Evolutionary conservation across 2,329 filamentous ascomycete species (phyloP).

Genomic region (Daldinia eschscholtzii): DNA sequence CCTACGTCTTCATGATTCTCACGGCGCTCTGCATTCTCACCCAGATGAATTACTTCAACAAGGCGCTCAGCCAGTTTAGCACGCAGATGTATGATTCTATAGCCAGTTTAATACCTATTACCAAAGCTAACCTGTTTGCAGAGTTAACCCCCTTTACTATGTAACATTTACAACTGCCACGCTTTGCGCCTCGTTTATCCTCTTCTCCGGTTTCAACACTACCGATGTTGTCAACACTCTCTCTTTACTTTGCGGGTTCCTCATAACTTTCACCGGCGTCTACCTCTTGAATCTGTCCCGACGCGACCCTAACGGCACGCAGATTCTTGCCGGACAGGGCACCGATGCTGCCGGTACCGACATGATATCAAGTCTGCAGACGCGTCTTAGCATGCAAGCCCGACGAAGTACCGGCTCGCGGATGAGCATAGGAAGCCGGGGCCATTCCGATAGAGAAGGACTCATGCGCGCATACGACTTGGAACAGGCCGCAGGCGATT

Average conservation of each 20-base stretch:
- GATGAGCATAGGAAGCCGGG: slow-evolving; percentile 72
- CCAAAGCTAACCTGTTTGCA: slow-evolving; percentile 57
- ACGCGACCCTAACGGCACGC: slow-evolving; percentile 84
- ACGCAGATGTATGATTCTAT: slow-evolving; percentile 86
- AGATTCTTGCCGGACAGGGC: slow-evolving; percentile 71
- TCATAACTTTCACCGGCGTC: slow-evolving; percentile 94
- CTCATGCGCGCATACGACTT: slow-evolving; percentile 92
- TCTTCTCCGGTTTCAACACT: slow-evolving; percentile 97
- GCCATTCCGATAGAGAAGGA: slow-evolving; percentile 78
- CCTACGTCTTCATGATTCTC: slow-evolving; percentile 97
- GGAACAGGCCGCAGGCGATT: slow-evolving; percentile 75
- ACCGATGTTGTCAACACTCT: slow-evolving; percentile 91
- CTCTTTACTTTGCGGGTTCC: slow-evolving; percentile 90
- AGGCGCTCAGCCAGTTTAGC: slow-evolving; percentile 94
- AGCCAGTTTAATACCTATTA: background rate
- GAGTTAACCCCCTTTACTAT: slow-evolving; percentile 96
- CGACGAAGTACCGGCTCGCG: slow-evolving; percentile 77
- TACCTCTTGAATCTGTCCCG: slow-evolving; percentile 97
- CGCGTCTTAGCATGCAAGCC: slow-evolving; percentile 92
- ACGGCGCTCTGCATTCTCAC: slow-evolving; percentile 94
- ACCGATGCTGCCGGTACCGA: slow-evolving; percentile 90
- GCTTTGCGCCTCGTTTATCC: slow-evolving; percentile 92
- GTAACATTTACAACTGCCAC: slow-evolving; percentile 97
- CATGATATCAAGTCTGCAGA: slow-evolving; percentile 88
- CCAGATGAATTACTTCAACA: slow-evolving; percentile 99